phyloP scores from a whole-genome alignment of 805 yeast genomes.

The Candida silvatica region DNA sequence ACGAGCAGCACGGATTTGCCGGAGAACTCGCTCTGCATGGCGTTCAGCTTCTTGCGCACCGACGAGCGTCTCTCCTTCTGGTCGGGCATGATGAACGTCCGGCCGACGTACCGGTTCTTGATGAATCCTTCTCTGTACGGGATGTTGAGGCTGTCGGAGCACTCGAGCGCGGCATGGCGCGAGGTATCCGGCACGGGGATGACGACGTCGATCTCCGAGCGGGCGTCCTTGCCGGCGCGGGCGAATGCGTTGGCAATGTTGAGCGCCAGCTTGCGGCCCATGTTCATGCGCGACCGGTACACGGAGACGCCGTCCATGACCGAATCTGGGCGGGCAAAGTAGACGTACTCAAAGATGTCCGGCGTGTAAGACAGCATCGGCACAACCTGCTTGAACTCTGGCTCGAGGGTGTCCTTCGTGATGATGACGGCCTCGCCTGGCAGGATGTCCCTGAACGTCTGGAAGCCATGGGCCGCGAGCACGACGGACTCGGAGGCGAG shows the following conservation, averaged over 20 bases:
- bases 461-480: slow-evolving; percentile 82
- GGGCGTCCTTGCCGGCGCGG: slow-evolving; percentile 31
- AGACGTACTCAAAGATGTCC: slow-evolving; percentile 94
- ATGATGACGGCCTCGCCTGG: slow-evolving; percentile 98
- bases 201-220: slow-evolving; percentile 76
- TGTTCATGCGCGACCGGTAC: slow-evolving; percentile 81
- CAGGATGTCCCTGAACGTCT: slow-evolving; percentile 66
- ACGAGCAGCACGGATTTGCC: slow-evolving; percentile 82
- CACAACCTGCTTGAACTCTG: slow-evolving; percentile 83
- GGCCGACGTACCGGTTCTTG: slow-evolving; percentile 92
- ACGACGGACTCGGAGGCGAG: slow-evolving; percentile 94
- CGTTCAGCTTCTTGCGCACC: slow-evolving; percentile 90
- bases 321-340: slow-evolving; percentile 96
- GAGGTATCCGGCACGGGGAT: slow-evolving; percentile 98
- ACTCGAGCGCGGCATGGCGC: slow-evolving; percentile 89
- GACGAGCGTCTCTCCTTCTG: slow-evolving; percentile 90
- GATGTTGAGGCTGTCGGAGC: slow-evolving; percentile 70
- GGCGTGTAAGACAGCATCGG: slow-evolving; percentile 78
- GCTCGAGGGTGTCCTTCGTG: slow-evolving; percentile 61
- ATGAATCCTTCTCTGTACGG: slow-evolving; percentile 97
- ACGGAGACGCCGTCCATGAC: slow-evolving; percentile 96
- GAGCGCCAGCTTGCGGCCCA: slow-evolving; percentile 86
- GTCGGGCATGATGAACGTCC: slow-evolving; percentile 98
- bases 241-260: slow-evolving; percentile 42
- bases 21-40: slow-evolving; percentile 88